phyloP scores from a whole-genome alignment of 768 basidiomycete genomes.

The Aureoboletus auriporus region DNA sequence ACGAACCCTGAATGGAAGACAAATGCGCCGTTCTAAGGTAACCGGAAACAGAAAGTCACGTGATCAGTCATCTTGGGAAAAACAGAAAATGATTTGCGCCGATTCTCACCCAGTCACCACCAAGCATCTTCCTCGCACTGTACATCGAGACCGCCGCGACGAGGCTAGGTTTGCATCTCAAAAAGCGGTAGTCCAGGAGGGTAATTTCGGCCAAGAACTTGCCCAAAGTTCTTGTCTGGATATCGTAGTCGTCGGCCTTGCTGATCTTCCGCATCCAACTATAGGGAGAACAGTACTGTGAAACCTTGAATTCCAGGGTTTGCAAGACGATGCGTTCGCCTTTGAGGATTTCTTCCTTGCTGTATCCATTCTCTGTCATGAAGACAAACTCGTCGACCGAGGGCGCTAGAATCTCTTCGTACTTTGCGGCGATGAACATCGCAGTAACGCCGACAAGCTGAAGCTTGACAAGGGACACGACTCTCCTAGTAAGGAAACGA shows the following conservation, averaged over 20 bases:
- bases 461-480: slow-evolving; percentile 85
- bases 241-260: slow-evolving; percentile 98
- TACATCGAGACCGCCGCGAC: slow-evolving; percentile 98
- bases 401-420: slow-evolving; percentile 98
- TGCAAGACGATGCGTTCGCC: slow-evolving; percentile 96
- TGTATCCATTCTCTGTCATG: slow-evolving; percentile 95
- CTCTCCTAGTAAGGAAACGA: slow-evolving; percentile 84
- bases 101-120: slow-evolving; percentile 88
- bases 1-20: slow-evolving; percentile 91
- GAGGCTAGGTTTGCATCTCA: slow-evolving; percentile 90
- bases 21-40: slow-evolving; percentile 77
- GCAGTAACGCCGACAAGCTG: slow-evolving; percentile 98
- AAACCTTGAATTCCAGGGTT: slow-evolving; percentile 92
- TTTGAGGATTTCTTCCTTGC: slow-evolving; percentile 94
- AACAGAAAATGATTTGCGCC: slow-evolving; percentile 10
- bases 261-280: slow-evolving; percentile 98
- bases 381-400: slow-evolving; percentile 97
- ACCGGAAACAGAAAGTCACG: slow-evolving; percentile 30
- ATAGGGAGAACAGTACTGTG: slow-evolving; percentile 98
- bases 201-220: slow-evolving; percentile 98
- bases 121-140: slow-evolving; percentile 89
- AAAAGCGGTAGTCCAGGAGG: slow-evolving; percentile 86
- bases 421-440: slow-evolving; percentile 98
- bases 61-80: slow-evolving; percentile 15
- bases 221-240: slow-evolving; percentile 94